Conservation (phyloP, 1,284 basidiomycete genomes). For the Pseudozyma thailandica region DNA sequence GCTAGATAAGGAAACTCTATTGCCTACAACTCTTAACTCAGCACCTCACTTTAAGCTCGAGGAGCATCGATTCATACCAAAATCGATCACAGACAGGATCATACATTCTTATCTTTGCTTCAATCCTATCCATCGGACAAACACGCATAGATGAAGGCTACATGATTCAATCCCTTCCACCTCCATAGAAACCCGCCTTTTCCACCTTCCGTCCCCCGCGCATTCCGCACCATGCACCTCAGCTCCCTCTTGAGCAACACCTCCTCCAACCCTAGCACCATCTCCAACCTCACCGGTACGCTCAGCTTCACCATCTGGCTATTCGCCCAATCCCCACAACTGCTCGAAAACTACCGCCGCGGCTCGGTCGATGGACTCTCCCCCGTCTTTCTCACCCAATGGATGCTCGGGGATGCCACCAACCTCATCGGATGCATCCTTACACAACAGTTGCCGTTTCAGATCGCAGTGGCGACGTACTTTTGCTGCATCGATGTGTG, state of each 20-base stretch:
- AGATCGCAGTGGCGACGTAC: constrained; percentile 61
- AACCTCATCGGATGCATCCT: constrained; percentile 63
- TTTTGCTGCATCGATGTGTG: constrained; percentile 61
- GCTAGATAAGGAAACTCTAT: constrained; percentile 7
- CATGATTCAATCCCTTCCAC: no score
- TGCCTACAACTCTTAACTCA: neutral
- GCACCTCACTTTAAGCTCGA: neutral
- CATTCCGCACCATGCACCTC: constrained; percentile 14
- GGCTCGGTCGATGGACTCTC: constrained; percentile 62
- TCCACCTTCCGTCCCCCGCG: no score
- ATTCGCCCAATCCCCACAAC: constrained; percentile 65
- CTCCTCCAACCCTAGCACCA: constrained; percentile 34
- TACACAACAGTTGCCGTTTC: constrained; percentile 64
- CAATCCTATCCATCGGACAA: no score
- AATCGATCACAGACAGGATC: no score
- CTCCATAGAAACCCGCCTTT: no score
- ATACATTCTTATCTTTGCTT: no score
- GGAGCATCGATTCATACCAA: no score
- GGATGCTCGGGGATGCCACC: constrained; percentile 66
- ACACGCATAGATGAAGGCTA: no score
- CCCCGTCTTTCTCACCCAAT: constrained; percentile 64
- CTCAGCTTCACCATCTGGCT: constrained; percentile 63
- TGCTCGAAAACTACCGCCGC: constrained; percentile 61
- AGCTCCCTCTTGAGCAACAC: constrained; percentile 5
- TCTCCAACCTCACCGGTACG: constrained; percentile 56